Conservation (phyloP, 495 filamentous ascomycete species). For the Penicillium riverlandense region DNA sequence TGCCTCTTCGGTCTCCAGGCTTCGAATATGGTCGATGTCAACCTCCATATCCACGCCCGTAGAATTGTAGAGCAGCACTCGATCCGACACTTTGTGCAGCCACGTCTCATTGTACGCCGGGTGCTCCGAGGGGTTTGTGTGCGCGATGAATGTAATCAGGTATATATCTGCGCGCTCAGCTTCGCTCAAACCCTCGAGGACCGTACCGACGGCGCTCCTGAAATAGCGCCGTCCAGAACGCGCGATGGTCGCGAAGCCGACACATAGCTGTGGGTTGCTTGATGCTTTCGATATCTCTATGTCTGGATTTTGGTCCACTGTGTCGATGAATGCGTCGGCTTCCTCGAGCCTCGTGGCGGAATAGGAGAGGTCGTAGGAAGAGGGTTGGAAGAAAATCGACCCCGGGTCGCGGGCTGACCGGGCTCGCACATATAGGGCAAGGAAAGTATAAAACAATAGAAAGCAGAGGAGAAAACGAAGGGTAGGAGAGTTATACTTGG, state of each 20-base stretch:
- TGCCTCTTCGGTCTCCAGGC: constrained; percentile 8
- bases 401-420: constrained; percentile 5
- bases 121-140: constrained; percentile 37
- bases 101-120: constrained; percentile 36
- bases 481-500: too few relatives aligned
- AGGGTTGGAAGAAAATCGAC: constrained; percentile 9
- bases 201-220: constrained; percentile 35
- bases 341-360: constrained; percentile 4
- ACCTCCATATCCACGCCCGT: not conserved
- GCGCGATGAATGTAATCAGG: constrained; percentile 42
- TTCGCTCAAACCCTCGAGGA: constrained; percentile 36
- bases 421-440: constrained; percentile 2
- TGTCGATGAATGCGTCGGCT: constrained; percentile 4
- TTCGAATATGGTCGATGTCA: constrained; percentile 13
- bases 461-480: constrained; percentile 1
- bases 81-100: constrained; percentile 36
- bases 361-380: constrained; percentile 9
- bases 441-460: constrained; percentile 1
- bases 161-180: constrained; percentile 35
- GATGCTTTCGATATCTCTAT: not conserved
- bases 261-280: constrained; percentile 5
- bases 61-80: constrained; percentile 38
- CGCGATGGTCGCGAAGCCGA: constrained; percentile 14
- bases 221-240: constrained; percentile 30
- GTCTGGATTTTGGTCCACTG: not conserved